Conservation (phyloP, 1,284 basidiomycete genomes). For the Mycena sp. region DNA sequence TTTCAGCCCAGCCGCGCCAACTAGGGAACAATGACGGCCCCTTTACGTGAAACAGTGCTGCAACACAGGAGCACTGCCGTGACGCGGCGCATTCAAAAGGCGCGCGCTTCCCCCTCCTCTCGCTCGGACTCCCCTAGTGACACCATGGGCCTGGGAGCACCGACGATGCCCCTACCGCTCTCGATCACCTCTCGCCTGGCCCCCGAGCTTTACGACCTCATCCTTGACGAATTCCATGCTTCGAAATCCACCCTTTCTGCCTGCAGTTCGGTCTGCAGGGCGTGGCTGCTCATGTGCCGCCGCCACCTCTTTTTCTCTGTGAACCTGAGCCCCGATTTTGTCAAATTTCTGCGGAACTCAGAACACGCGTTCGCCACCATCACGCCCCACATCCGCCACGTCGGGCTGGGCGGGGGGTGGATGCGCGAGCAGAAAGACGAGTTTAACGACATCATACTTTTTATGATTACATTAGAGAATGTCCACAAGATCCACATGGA, state of each 20-base stretch:
- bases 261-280: conserved; percentile 27
- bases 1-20: conserved; percentile 7
- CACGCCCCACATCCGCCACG: conserved; percentile 39
- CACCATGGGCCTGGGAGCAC: conserved; percentile 20
- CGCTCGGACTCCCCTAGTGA: conserved; percentile 19
- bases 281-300: conserved; percentile 23
- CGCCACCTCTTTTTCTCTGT: conserved; percentile 24
- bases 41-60: conserved; percentile 17
- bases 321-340: conserved; percentile 32
- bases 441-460: conserved; percentile 32
- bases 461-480: conserved; percentile 32
- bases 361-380: conserved; percentile 36
- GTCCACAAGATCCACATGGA: conserved; percentile 38
- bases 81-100: conserved; percentile 24
- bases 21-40: conserved; percentile 23
- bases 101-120: conserved; percentile 14
- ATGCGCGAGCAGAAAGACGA: conserved; percentile 28
- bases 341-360: conserved; percentile 37
- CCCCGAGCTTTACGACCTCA: conserved; percentile 28
- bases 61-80: conserved; percentile 13
- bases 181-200: conserved; percentile 33
- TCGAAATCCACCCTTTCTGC: conserved; percentile 19
- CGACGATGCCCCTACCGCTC: conserved; percentile 25
- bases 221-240: conserved; percentile 28
- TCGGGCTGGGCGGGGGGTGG: conserved; percentile 39